Conservation (phyloP, 345 rosid species). For the Acer campestre region DNA sequence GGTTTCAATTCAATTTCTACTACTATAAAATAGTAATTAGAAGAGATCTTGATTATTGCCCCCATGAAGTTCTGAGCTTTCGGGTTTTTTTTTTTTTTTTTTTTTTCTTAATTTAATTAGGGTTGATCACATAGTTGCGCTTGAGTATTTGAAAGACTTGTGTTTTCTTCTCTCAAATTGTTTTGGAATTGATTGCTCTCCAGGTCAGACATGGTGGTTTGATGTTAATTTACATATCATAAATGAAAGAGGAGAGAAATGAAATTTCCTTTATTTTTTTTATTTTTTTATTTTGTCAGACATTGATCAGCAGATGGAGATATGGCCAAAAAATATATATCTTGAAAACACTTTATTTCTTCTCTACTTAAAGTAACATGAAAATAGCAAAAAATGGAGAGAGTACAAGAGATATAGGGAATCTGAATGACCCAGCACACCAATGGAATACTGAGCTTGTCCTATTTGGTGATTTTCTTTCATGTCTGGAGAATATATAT, state of each 20-base stretch:
- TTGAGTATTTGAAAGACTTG: background rate
- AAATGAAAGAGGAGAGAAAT: background rate
- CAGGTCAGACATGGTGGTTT: background rate
- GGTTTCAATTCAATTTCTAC: slow-evolving; percentile 1
- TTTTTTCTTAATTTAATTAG: background rate
- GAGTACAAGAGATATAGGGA: slow-evolving; percentile 9
- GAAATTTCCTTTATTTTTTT: background rate
- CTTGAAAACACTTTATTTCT: background rate
- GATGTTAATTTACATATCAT: background rate
- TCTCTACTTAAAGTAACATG: slow-evolving; percentile 7
- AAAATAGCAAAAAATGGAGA: slow-evolving; percentile 8
- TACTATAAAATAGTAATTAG: background rate
- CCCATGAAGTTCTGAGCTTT: background rate
- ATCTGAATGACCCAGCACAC: slow-evolving; percentile 4
- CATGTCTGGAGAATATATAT: background rate
- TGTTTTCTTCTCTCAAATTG: background rate
- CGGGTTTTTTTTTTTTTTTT: background rate
- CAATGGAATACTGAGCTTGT: slow-evolving; percentile 23
- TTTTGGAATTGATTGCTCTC: background rate
- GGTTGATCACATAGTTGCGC: background rate
- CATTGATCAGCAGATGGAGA: background rate
- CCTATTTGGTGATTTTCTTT: slow-evolving; percentile 6
- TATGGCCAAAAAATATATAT: slow-evolving; percentile 4
- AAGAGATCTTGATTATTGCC: background rate
- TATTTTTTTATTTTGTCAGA: slow-evolving; percentile 5